phyloP scores from a whole-genome alignment of 257 asterid genomes.

The Osmanthus fragrans region DNA sequence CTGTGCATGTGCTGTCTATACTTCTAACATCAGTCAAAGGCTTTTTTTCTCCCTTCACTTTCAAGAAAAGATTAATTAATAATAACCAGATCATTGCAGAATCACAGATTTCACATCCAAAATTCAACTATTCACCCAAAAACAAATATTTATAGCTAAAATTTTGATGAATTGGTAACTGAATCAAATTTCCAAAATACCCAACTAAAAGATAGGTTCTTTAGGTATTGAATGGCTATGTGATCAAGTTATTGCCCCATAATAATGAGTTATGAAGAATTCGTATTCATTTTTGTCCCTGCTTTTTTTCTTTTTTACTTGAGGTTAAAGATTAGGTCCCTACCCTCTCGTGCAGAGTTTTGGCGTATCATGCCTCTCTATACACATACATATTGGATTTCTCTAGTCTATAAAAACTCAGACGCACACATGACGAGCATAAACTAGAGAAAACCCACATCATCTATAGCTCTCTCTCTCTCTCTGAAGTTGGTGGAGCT shows the following conservation, averaged over 20 bases:
- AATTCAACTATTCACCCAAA: slow-evolving; percentile 15
- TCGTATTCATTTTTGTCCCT: slow-evolving; percentile 3
- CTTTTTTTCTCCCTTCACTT: slow-evolving; percentile 20
- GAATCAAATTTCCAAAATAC: slow-evolving; percentile 8
- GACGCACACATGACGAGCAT: slow-evolving; percentile 55
- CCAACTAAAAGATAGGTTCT: neutral
- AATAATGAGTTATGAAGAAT: slow-evolving; percentile 6
- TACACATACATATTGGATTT: slow-evolving; percentile 21
- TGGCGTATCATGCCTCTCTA: slow-evolving; percentile 62
- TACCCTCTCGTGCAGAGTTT: slow-evolving; percentile 47
- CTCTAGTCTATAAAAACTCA: slow-evolving; percentile 58
- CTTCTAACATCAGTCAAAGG: slow-evolving; percentile 32
- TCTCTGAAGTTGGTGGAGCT: slow-evolving; percentile 38
- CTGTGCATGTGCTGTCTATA: slow-evolving; percentile 61
- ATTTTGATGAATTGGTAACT: slow-evolving; percentile 16
- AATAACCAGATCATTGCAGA: slow-evolving; percentile 38
- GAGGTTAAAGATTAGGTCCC: slow-evolving; percentile 36
- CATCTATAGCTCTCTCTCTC: slow-evolving; percentile 32
- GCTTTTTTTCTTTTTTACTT: slow-evolving; percentile 21
- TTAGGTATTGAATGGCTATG: slow-evolving; percentile 3
- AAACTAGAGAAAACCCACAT: slow-evolving; percentile 49
- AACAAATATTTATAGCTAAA: neutral
- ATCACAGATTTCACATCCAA: slow-evolving; percentile 32
- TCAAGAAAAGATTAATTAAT: slow-evolving; percentile 22
- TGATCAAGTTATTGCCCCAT: slow-evolving; percentile 18